Conservation (phyloP, 202 grass and related monocot genomes). For the Eragrostis tef region DNA sequence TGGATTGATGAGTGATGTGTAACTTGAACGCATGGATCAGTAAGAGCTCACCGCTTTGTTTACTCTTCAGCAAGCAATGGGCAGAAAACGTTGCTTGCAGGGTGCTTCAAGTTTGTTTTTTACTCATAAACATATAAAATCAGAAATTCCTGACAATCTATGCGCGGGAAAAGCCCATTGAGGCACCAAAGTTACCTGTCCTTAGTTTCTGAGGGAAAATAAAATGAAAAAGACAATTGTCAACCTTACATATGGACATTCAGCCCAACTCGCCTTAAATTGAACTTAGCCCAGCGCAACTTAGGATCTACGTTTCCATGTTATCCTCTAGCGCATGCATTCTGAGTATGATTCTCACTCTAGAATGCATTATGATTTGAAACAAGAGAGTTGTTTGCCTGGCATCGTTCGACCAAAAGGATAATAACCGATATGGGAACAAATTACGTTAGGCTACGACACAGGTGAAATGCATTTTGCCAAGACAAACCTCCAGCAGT, state of each 20-base stretch:
- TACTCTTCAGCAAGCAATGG: neutral
- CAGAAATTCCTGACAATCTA: neutral
- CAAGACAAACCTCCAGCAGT: neutral
- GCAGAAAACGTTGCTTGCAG: conserved; percentile 4
- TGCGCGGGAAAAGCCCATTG: neutral
- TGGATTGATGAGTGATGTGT: neutral
- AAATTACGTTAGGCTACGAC: conserved; percentile 15
- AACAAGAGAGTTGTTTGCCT: neutral
- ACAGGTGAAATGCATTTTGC: neutral
- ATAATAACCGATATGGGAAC: neutral
- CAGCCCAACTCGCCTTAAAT: neutral
- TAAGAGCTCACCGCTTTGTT: neutral
- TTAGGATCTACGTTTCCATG: neutral
- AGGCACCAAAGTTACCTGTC: neutral
- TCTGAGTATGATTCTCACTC: neutral
- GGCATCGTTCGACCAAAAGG: neutral
- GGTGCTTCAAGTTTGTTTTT: neutral
- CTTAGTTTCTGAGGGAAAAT: neutral
- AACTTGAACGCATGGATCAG: neutral
- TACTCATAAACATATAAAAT: neutral
- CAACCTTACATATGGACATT: neutral
- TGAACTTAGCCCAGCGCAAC: neutral
- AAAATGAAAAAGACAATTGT: neutral
- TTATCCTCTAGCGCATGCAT: neutral
- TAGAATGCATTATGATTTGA: too few species aligned